These are phyloP conservation scores for Tulasnella sp. DNA, from an alignment of 768 basidiomycete genomes.

Conservation along the genomic window DNA sequence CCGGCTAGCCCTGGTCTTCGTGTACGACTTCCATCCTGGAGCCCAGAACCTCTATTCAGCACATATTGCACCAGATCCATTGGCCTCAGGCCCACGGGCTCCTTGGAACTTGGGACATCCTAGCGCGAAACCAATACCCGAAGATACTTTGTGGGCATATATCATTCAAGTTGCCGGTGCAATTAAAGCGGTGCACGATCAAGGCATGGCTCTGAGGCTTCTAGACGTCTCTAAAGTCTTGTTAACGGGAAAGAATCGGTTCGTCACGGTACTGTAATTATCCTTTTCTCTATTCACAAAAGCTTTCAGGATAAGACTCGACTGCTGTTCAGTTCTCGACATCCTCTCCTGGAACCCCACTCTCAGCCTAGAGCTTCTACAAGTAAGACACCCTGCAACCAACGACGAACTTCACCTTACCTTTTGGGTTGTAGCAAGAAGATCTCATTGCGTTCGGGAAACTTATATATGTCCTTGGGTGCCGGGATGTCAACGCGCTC, in stretches of 20 bases:
- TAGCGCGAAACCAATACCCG: conserved; percentile 52
- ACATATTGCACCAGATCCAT: conserved; percentile 40
- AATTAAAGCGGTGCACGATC: conserved; percentile 79
- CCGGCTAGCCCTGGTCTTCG: conserved; percentile 75
- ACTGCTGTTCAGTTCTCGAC: conserved; percentile 83
- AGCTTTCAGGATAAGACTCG: conserved; percentile 63
- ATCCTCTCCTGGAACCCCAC: conserved; percentile 72
- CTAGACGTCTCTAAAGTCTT: conserved; percentile 85
- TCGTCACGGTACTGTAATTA: not conserved
- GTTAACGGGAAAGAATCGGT: conserved; percentile 87
- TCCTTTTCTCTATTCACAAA: not conserved
- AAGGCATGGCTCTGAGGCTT: conserved; percentile 72
- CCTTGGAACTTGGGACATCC: not conserved
- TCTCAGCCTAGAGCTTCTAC: conserved; percentile 53
- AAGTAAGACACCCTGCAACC: conserved; percentile 36
- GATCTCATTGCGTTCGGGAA: conserved; percentile 84
- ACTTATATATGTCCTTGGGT: conserved; percentile 74
- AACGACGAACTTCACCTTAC: not conserved
- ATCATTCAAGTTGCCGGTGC: conserved; percentile 85
- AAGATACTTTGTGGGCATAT: conserved; percentile 87
- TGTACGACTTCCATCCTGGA: conserved; percentile 83
- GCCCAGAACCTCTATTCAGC: conserved; percentile 59
- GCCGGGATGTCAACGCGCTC: conserved; percentile 59
- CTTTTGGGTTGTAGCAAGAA: conserved; percentile 54
- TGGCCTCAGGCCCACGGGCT: conserved; percentile 39